These are phyloP conservation scores for Fraxinus sp. DNA, from an alignment of 305 asterid genomes.

Conservation along the genomic window DNA sequence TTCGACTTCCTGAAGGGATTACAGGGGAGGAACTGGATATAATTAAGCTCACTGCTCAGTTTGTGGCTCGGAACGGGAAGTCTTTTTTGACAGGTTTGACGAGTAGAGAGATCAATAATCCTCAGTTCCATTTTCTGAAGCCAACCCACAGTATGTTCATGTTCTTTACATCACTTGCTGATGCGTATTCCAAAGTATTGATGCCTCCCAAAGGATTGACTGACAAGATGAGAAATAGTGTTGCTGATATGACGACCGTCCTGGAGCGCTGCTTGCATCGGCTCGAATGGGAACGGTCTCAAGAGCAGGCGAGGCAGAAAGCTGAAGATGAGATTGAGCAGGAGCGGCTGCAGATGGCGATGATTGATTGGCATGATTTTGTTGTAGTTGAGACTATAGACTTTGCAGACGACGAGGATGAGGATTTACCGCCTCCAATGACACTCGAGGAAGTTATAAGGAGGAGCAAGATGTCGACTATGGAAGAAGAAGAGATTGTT, in stretches of 20 bases:
- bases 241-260: constrained; percentile 76
- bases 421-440: constrained; percentile 88
- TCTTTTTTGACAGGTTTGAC: constrained; percentile 81
- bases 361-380: constrained; percentile 98
- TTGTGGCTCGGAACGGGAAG: constrained; percentile 88
- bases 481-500: constrained; percentile 65
- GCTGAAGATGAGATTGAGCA: constrained; percentile 88
- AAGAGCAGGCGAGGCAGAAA: constrained; percentile 91
- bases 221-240: constrained; percentile 65
- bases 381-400: constrained; percentile 89
- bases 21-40: constrained; percentile 92
- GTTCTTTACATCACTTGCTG: constrained; percentile 93
- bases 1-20: constrained; percentile 87
- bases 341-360: constrained; percentile 85
- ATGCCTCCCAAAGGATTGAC: constrained; percentile 78
- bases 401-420: constrained; percentile 95
- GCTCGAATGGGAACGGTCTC: constrained; percentile 91
- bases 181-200: constrained; percentile 85
- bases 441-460: constrained; percentile 90
- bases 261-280: constrained; percentile 81
- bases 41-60: constrained; percentile 86
- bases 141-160: constrained; percentile 95
- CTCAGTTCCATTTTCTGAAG: constrained; percentile 82
- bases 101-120: constrained; percentile 76
- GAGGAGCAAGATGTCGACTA: constrained; percentile 74